Evolutionary conservation across 208 protist genomes (phyloP).

Genomic region (Endotrypanum monterogeii): DNA sequence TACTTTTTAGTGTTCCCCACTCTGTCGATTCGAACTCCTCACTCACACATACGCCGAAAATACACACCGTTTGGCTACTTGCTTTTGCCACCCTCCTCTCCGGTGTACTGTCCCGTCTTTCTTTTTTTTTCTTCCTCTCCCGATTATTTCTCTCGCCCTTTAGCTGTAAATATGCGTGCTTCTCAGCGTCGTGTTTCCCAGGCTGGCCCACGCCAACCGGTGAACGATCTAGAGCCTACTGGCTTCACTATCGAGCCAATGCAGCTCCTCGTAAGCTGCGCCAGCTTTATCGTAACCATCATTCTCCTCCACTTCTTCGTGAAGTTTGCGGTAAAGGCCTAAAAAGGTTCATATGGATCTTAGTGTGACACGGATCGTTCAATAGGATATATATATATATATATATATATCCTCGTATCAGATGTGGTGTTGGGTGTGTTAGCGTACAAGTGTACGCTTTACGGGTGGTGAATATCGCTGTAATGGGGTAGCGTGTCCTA

Average conservation of each 20-base stretch:
- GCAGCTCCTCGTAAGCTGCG: conserved; percentile 69
- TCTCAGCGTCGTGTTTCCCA: conserved; percentile 43
- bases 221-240: conserved; percentile 72
- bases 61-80: too few relatives aligned
- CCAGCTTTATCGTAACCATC: conserved; percentile 76
- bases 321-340: conserved; percentile 57
- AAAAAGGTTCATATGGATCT: background rate
- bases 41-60: conserved; percentile 6
- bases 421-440: background rate
- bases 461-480: background rate
- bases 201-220: conserved; percentile 30
- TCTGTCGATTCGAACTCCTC: background rate
- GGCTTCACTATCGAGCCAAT: conserved; percentile 78
- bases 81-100: background rate
- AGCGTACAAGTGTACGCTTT: background rate
- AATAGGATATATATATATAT: background rate
- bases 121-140: background rate
- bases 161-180: conserved; percentile 43
- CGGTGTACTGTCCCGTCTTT: background rate
- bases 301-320: conserved; percentile 90
- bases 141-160: conserved; percentile 3
- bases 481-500: background rate
- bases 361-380: background rate
- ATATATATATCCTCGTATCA: background rate
- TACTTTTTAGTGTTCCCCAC: conserved; percentile 13